phyloP scores from a whole-genome alignment of 2,329 filamentous ascomycete species.

The Clathrospora elynae region DNA sequence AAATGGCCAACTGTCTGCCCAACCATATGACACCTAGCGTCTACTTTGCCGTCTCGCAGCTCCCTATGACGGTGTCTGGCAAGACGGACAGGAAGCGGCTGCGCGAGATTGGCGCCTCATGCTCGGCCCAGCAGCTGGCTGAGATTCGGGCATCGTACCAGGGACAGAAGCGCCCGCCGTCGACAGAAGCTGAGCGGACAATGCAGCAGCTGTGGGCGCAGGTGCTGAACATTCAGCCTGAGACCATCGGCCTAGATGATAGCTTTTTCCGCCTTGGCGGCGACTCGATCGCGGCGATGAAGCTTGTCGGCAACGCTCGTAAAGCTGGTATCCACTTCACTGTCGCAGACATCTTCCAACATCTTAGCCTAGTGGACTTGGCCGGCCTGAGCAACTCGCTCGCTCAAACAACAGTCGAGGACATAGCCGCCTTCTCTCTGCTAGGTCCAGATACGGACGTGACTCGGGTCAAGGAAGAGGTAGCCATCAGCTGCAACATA shows the following conservation, averaged over 20 bases:
- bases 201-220: slow-evolving; percentile 2
- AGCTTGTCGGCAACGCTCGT: slow-evolving; percentile 6
- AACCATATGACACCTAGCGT: slow-evolving; percentile 50
- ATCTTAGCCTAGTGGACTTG: no score
- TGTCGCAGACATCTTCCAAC: slow-evolving; percentile 57
- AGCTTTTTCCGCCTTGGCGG: slow-evolving; percentile 16
- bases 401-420: no score
- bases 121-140: neutral
- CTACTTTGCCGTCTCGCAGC: slow-evolving; percentile 51
- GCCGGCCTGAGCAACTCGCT: no score
- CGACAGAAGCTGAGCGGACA: neutral
- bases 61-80: slow-evolving; percentile 53
- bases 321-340: neutral
- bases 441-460: neutral
- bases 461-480: neutral
- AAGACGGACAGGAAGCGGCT: slow-evolving; percentile 44
- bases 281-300: slow-evolving; percentile 14
- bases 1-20: slow-evolving; percentile 15
- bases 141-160: no score
- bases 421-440: neutral
- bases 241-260: slow-evolving; percentile 8
- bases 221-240: slow-evolving; percentile 1
- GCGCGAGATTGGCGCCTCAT: slow-evolving; percentile 12
- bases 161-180: neutral
- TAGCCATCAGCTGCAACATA: neutral